phyloP scores from a whole-genome alignment of 306 rosid genomes.

The Corylus americana region DNA sequence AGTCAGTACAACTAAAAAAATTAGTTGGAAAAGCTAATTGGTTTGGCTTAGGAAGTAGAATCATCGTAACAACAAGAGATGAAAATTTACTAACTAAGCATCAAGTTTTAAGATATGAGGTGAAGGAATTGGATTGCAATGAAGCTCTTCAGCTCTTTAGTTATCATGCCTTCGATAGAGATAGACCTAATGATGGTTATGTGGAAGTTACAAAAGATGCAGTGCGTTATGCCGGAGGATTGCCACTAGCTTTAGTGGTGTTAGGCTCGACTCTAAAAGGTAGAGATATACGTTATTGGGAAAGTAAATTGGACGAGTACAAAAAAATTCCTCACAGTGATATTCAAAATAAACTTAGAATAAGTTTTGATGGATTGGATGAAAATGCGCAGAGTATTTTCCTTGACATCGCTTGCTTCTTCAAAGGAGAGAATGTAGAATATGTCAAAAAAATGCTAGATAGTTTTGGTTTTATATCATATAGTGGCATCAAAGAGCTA shows the following conservation, averaged over 20 bases:
- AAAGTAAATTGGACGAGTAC: conserved; percentile 13
- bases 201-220: accelerated
- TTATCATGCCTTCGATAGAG: background rate
- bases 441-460: conserved; percentile 19
- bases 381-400: conserved; percentile 18
- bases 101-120: background rate
- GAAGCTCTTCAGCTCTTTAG: conserved; percentile 12
- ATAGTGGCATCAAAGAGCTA: conserved; percentile 21
- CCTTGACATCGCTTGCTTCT: conserved; percentile 47
- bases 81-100: conserved; percentile 4
- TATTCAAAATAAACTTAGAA: conserved; percentile 14
- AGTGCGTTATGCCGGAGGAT: background rate
- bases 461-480: background rate
- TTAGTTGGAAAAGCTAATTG: conserved; percentile 26
- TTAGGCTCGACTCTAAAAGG: conserved; percentile 21
- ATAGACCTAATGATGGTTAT: background rate
- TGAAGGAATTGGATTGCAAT: too few relatives aligned
- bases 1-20: conserved; percentile 18
- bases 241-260: conserved; percentile 32
- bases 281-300: conserved; percentile 24
- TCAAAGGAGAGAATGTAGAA: conserved; percentile 1
- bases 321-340: conserved; percentile 6
- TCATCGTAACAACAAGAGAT: conserved; percentile 37
- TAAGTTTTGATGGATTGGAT: conserved; percentile 34
- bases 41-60: conserved; percentile 38